phyloP scores from a whole-genome alignment of 176 grass and related monocot species.

The Panicum miliaceum region DNA sequence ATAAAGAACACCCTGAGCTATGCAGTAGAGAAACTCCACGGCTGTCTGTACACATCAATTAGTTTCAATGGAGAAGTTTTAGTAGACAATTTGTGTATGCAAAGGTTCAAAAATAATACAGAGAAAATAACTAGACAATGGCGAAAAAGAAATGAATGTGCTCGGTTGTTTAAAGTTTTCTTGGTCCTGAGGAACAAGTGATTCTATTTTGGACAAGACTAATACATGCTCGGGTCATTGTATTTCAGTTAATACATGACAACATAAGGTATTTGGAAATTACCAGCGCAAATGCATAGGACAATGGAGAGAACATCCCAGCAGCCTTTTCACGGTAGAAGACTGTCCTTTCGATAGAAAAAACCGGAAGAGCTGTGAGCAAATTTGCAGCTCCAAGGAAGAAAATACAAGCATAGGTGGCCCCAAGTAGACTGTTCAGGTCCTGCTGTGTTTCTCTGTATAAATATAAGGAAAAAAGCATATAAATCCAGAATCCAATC shows the following conservation, averaged over 20 bases:
- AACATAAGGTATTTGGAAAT: slow-evolving; percentile 35
- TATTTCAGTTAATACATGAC: not conserved
- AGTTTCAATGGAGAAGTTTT: slow-evolving; percentile 15
- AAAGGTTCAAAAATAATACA: not conserved
- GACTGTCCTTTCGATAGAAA: slow-evolving; percentile 74
- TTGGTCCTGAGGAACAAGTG: not conserved
- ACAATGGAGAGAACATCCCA: slow-evolving; percentile 89
- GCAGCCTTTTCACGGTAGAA: slow-evolving; percentile 94
- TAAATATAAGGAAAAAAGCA: slow-evolving; percentile 28
- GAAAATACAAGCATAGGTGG: slow-evolving; percentile 74
- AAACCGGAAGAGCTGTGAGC: slow-evolving; percentile 62
- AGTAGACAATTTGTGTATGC: not conserved
- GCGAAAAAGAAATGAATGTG: not conserved
- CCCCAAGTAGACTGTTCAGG: slow-evolving; percentile 66
- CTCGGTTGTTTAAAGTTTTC: slow-evolving; percentile 4
- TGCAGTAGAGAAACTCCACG: slow-evolving; percentile 77
- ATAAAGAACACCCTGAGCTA: slow-evolving; percentile 59
- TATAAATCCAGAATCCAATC: slow-evolving; percentile 18
- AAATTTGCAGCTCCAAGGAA: slow-evolving; percentile 76
- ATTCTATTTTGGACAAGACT: not conserved
- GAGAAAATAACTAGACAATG: not conserved
- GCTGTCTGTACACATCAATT: slow-evolving; percentile 45
- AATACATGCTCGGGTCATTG: not conserved
- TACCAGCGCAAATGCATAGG: slow-evolving; percentile 88
- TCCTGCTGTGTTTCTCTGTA: slow-evolving; percentile 62